Conservation (phyloP, 2,329 filamentous ascomycete genomes). For the Penicillium frequentans region DNA sequence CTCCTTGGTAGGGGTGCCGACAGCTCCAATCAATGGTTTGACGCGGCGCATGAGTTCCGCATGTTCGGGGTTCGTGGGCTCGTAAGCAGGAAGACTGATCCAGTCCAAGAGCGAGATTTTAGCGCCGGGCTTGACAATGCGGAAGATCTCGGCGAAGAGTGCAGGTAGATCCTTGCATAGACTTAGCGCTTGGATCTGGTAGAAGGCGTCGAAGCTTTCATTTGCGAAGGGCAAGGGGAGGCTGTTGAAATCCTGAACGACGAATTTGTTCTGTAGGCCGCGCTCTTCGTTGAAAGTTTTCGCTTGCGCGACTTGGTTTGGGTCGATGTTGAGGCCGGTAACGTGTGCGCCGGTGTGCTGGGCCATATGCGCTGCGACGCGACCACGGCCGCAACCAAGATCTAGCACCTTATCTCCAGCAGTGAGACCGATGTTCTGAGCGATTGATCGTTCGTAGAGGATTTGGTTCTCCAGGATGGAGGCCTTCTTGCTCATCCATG, state of each 20-base stretch:
- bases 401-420: slow-evolving; percentile 52
- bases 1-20: slow-evolving; percentile 54
- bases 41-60: slow-evolving; percentile 55
- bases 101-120: slow-evolving; percentile 55
- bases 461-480: slow-evolving; percentile 55
- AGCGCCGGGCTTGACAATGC: slow-evolving; percentile 53
- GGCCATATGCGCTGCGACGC: slow-evolving; percentile 56
- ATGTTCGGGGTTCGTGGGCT: slow-evolving; percentile 49
- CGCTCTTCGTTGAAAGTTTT: slow-evolving; percentile 45
- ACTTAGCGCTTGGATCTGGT: slow-evolving; percentile 60
- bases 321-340: slow-evolving; percentile 57
- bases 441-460: slow-evolving; percentile 54
- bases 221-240: slow-evolving; percentile 54
- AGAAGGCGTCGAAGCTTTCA: slow-evolving; percentile 53
- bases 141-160: slow-evolving; percentile 52
- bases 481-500: slow-evolving; percentile 53
- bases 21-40: slow-evolving; percentile 57
- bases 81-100: slow-evolving; percentile 54
- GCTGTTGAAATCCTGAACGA: slow-evolving; percentile 54
- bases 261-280: slow-evolving; percentile 49
- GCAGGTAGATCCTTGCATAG: slow-evolving; percentile 51
- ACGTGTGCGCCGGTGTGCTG: slow-evolving; percentile 49
- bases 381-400: slow-evolving; percentile 55
- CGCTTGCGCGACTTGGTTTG: slow-evolving; percentile 53
- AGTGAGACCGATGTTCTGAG: slow-evolving; percentile 48